phyloP scores from a whole-genome alignment of 78 protist species.

The Monocercomonoides exilis region DNA sequence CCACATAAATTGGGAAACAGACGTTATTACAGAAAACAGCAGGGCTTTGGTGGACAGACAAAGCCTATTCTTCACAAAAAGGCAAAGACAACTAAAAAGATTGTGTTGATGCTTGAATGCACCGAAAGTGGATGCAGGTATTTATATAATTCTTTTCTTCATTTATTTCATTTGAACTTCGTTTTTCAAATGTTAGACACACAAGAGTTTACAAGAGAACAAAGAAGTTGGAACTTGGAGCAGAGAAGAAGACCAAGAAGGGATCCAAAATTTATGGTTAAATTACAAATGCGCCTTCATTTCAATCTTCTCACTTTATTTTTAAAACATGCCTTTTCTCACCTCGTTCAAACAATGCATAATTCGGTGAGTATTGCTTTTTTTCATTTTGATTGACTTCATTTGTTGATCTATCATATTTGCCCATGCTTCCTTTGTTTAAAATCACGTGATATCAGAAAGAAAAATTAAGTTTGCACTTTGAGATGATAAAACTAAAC shows the following conservation, averaged over 20 bases:
- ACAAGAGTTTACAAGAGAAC: constrained; percentile 71
- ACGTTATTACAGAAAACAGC: constrained; percentile 96
- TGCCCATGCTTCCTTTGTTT: no score
- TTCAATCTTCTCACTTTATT: no score
- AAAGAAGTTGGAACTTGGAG: constrained; percentile 88
- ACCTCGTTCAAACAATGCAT: no score
- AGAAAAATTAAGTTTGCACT: no score
- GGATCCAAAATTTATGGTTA: not conserved
- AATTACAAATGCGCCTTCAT: no score
- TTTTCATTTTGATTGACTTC: no score
- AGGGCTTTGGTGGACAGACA: constrained; percentile 99
- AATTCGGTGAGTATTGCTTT: no score
- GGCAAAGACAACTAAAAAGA: constrained; percentile 98
- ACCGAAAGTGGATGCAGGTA: constrained; percentile 63
- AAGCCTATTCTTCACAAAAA: constrained; percentile 97
- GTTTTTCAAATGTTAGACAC: no score
- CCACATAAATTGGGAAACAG: constrained; percentile 81
- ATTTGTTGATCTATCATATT: no score
- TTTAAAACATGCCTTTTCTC: no score
- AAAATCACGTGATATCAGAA: no score
- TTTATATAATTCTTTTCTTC: not conserved
- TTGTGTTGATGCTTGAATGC: constrained; percentile 89
- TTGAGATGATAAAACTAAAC: no score
- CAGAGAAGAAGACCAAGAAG: constrained; percentile 37
- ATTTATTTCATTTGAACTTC: not conserved